Conservation (phyloP, 176 grass and related monocot genomes). For the Rhipidocladum racemiflorum region DNA sequence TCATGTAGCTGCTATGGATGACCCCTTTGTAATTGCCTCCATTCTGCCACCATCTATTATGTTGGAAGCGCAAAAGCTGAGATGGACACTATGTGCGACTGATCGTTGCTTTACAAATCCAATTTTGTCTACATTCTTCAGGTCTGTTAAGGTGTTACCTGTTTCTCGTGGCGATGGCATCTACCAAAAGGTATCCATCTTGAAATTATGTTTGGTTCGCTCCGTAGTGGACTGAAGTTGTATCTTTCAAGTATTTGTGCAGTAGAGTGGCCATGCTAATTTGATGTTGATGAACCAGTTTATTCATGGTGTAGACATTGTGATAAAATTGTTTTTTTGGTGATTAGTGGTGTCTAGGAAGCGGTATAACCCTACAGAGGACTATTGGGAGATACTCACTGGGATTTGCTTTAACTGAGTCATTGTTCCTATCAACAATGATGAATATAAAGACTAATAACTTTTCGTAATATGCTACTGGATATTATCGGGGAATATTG, state of each 20-base stretch:
- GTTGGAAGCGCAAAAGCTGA: slow-evolving; percentile 71
- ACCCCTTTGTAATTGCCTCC: slow-evolving; percentile 85
- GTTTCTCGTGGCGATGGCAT: slow-evolving; percentile 88
- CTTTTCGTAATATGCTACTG: neutral
- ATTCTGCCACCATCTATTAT: slow-evolving; percentile 75
- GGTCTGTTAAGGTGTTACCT: slow-evolving; percentile 86
- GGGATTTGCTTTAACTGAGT: neutral
- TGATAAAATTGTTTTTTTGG: neutral
- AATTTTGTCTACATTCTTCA: slow-evolving; percentile 76
- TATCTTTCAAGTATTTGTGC: neutral
- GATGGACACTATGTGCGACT: slow-evolving; percentile 93
- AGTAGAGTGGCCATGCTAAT: neutral
- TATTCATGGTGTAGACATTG: neutral
- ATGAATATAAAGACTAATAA: neutral
- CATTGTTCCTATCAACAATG: neutral
- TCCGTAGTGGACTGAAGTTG: neutral
- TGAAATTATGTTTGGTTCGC: neutral
- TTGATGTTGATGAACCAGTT: neutral
- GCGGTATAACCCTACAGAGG: neutral
- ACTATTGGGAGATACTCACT: neutral
- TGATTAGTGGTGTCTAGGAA: neutral
- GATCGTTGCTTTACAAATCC: slow-evolving; percentile 93
- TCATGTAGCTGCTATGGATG: slow-evolving; percentile 93
- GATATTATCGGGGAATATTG: neutral
- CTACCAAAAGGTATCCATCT: slow-evolving; percentile 76